Base-by-base conservation (phyloP, 169 alveolate species). In the Eimeria tenella region DNA sequence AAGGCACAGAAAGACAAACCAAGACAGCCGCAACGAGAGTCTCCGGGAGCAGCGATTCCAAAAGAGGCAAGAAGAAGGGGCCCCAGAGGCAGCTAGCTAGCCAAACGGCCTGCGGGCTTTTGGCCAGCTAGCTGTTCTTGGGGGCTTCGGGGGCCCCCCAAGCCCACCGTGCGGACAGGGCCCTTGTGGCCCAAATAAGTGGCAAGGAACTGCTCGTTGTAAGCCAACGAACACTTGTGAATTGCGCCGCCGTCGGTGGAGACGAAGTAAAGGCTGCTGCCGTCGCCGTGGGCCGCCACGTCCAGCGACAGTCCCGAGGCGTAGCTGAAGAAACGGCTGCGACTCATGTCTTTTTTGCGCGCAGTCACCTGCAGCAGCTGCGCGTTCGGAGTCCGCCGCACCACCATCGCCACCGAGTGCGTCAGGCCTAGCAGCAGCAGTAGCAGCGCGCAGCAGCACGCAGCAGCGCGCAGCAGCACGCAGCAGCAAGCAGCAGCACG, bases 121-220 rank as follows among this genome's bases (percentile, higher is more conserved):
- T 31, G 42, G 42, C 42, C 42, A 31, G 42, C 42, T 31, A 31
- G 42, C 42, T 31, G 42, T 2, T 31, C 42, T 31, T 31, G 42
- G 42, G 42, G 42, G 42, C 42, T 2, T 2, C 42, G 42, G 42
- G 42, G 42, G 42, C 42, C 42, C 42, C 42, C 42, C 42, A 31
- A 31, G 52, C 77, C 50, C 11, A 98, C 98, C 93, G 96, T 97
- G 87, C 96, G 97, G 58, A 98, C 98, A 23, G 99, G 99, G 0
- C 99, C 99, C 21, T 98, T 95, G 95, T 98, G 99, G 8, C 99
- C 99, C 93, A 96, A 96, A 96, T 98, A 98, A 49, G 98, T 97
- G 93, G 97, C 98, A 23, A 97, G 94, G 97, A 97, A 98, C 95
- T 97, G 97, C 95, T 98, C 99, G 81, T 97, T 97, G 95, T 98